Evolutionary conservation across 2,329 filamentous ascomycete genomes (phyloP).

Genomic region (Microsporum ferrugineum): DNA sequence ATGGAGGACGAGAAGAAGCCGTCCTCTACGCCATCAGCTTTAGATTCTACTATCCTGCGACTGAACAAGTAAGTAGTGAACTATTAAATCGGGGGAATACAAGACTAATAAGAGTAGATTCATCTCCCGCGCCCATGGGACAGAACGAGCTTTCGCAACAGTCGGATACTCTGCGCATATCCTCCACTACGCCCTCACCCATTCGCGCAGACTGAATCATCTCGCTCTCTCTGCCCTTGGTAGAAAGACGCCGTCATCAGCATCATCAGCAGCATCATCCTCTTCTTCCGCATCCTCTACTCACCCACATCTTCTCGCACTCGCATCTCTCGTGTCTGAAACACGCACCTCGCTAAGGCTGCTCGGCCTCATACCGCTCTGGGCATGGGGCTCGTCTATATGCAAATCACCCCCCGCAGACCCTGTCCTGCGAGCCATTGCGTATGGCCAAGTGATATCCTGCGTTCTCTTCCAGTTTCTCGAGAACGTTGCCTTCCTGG

Average conservation of each 20-base stretch:
- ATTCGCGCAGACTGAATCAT: conserved; percentile 39
- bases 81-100: too few species aligned
- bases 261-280: conserved; percentile 20
- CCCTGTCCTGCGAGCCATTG: conserved; percentile 41
- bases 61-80: neutral
- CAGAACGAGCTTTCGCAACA: conserved; percentile 58
- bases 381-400: conserved; percentile 61
- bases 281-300: conserved; percentile 27
- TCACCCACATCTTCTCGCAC: conserved; percentile 40
- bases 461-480: conserved; percentile 63
- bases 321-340: conserved; percentile 38
- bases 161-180: conserved; percentile 56
- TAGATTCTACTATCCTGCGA: conserved; percentile 6
- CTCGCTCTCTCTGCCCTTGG: conserved; percentile 25
- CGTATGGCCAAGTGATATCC: conserved; percentile 55
- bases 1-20: neutral
- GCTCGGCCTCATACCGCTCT: conserved; percentile 59
- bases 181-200: conserved; percentile 46
- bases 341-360: conserved; percentile 45
- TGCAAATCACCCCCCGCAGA: conserved; percentile 37
- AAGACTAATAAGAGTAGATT: conserved; percentile 35
- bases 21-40: neutral
- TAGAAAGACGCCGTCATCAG: conserved; percentile 13
- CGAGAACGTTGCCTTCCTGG: conserved; percentile 74
- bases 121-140: conserved; percentile 55